Base-by-base conservation (phyloP, 2,329 filamentous ascomycete species). In the Verticillium alfalfae region DNA sequence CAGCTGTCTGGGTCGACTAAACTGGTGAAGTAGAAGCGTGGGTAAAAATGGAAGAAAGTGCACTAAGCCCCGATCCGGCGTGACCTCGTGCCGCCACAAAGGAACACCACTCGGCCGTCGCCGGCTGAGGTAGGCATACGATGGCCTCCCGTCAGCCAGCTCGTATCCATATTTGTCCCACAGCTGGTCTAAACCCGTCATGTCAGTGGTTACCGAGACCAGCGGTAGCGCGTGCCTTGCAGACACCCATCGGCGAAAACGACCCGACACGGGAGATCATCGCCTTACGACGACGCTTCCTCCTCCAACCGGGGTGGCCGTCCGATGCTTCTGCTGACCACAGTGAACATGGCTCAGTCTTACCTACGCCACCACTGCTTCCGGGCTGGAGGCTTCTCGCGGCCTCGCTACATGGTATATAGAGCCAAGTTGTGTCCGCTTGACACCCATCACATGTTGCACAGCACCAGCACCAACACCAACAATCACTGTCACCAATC, bases 401-500 rank as follows among this genome's bases (percentile, higher is more conserved):
- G 18, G 22, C 39, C 16, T 52, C 18, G 18, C 10, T 18, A 52
- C 26, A 4, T 31, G 5, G n/a, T 52, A 52, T 52, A 52, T 52
- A 52, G 45, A 52, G 45, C 45, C 45, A 52, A 52, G 45, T 9
- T 4, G 18, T 4, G 18, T 52, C n/a, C 10, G n/a, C 45, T 18
- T 12, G 45, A 52, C 38, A 38, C 39, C 7, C 37, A 38, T 57
- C 39, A 16, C 18, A 62, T 62, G 45, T 31, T 38, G 58, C 56
- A 39, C 26, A 13, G 52, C 58, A 62, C 38, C 26, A 31, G 26
- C 26, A 31, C 5, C 26, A 54, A 49, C 22, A 22, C 22, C 55
- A 54, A 49, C 60, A 57, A 60, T 64, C 55, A 58, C 55, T 59
- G 55, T 36, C 58, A 58, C 59, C 37, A 49, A 22, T 37, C 22